These are phyloP conservation scores for Starmerella khaoyaiensis DNA, from an alignment of 805 yeast species.

Conservation along the genomic window DNA sequence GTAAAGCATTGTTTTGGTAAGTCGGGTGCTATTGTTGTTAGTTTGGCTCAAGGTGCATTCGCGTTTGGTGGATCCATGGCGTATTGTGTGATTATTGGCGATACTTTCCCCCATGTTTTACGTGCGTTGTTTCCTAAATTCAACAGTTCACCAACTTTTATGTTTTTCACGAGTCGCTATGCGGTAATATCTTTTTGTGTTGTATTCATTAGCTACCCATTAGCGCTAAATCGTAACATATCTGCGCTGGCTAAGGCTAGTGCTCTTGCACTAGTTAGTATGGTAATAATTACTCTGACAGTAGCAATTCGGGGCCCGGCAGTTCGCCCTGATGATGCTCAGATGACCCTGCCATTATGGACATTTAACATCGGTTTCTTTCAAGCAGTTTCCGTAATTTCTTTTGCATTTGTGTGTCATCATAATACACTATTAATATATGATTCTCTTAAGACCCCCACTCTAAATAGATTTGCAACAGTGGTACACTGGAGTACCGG, in stretches of 20 bases:
- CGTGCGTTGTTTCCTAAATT: constrained; percentile 44
- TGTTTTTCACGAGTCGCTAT: constrained; percentile 51
- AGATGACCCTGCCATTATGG: constrained; percentile 28
- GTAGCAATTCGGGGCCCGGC: constrained; percentile 66
- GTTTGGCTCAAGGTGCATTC: constrained; percentile 70
- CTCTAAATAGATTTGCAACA: constrained; percentile 57
- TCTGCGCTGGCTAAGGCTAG: constrained; percentile 75
- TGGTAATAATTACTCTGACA: constrained; percentile 62
- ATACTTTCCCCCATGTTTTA: constrained; percentile 83
- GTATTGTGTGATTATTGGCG: constrained; percentile 88
- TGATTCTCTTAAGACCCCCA: constrained; percentile 66
- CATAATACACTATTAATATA: constrained; percentile 86
- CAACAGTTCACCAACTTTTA: constrained; percentile 29
- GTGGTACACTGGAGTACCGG: constrained; percentile 76
- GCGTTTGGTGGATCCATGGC: constrained; percentile 94
- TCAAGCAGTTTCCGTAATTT: constrained; percentile 86
- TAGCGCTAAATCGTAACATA: constrained; percentile 68
- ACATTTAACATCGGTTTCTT: constrained; percentile 54
- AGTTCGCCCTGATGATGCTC: constrained; percentile 27
- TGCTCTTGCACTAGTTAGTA: constrained; percentile 72
- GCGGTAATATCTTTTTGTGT: constrained; percentile 61
- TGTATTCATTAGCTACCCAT: constrained; percentile 62
- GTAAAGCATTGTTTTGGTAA: constrained; percentile 69
- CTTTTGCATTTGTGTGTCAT: constrained; percentile 91
- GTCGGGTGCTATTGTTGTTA: constrained; percentile 50